Evolutionary conservation across 225 moss, liverwort and hornwort species (phyloP).

Genomic region (Asterella californica): DNA sequence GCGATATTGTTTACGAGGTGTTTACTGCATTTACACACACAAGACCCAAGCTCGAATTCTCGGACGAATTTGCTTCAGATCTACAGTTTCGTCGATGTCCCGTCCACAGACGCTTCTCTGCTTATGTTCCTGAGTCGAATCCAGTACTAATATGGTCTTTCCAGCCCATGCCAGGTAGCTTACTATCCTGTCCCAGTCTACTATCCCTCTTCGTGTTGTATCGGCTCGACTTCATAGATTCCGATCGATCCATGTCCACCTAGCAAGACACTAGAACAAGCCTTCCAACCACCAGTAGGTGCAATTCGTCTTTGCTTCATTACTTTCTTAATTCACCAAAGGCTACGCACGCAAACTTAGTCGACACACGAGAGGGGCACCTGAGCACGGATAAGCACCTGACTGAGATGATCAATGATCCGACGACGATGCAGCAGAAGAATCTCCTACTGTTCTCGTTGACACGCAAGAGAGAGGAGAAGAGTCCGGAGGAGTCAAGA

Average conservation of each 20-base stretch:
- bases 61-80: not conserved
- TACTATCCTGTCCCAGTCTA: conserved; percentile 12
- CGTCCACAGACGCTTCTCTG: not conserved
- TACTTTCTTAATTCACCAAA: not conserved
- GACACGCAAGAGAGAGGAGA: not conserved
- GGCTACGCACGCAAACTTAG: not conserved
- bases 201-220: not conserved
- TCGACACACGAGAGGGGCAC: not conserved
- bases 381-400: not conserved
- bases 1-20: not conserved
- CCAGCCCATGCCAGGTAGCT: not conserved
- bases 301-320: not conserved
- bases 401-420: not conserved
- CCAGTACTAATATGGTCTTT: not conserved
- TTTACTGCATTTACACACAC: not conserved
- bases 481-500: not conserved
- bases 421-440: not conserved
- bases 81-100: not conserved
- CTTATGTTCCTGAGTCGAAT: conserved; percentile 3
- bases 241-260: not conserved
- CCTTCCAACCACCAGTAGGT: not conserved
- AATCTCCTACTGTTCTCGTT: conserved; percentile 4
- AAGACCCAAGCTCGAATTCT: conserved; percentile 10
- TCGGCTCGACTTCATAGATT: conserved; percentile 3
- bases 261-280: not conserved